Evolutionary conservation across 768 basidiomycete genomes (phyloP).

Genomic region (Boletus vinaceobasis): DNA sequence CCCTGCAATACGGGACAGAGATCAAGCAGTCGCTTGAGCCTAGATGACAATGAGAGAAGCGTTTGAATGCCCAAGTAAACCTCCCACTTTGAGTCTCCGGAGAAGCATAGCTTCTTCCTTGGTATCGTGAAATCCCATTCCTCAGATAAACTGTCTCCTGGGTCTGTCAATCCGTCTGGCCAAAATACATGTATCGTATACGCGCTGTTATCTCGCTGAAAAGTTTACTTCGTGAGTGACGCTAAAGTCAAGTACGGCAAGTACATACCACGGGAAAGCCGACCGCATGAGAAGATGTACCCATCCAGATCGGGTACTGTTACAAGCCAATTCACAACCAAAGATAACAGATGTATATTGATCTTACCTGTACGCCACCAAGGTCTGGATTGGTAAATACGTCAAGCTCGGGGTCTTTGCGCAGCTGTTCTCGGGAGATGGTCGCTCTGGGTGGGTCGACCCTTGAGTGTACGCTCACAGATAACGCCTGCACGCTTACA

Average conservation of each 20-base stretch:
- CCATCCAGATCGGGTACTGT: slow-evolving; percentile 22
- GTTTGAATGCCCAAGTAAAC: neutral
- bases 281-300: slow-evolving; percentile 11
- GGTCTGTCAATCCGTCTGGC: slow-evolving; percentile 33
- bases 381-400: slow-evolving; percentile 11
- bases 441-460: slow-evolving; percentile 30
- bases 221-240: neutral
- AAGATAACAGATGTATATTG: neutral
- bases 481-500: slow-evolving; percentile 30
- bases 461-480: neutral
- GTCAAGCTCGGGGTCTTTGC: slow-evolving; percentile 40
- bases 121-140: slow-evolving; percentile 36
- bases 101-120: slow-evolving; percentile 31
- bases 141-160: slow-evolving; percentile 16
- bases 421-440: slow-evolving; percentile 38
- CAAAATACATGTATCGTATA: slow-evolving; percentile 37
- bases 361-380: slow-evolving; percentile 14
- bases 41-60: slow-evolving; percentile 8
- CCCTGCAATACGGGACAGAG: slow-evolving; percentile 35
- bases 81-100: slow-evolving; percentile 36
- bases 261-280: slow-evolving; percentile 18
- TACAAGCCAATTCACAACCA: neutral
- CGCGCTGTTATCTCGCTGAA: slow-evolving; percentile 33
- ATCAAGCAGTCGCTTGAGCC: slow-evolving; percentile 36
- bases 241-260: neutral